Evolutionary conservation across 1,139 yeast genomes (phyloP).

Genomic region (Arxiozyma heterogenica): DNA sequence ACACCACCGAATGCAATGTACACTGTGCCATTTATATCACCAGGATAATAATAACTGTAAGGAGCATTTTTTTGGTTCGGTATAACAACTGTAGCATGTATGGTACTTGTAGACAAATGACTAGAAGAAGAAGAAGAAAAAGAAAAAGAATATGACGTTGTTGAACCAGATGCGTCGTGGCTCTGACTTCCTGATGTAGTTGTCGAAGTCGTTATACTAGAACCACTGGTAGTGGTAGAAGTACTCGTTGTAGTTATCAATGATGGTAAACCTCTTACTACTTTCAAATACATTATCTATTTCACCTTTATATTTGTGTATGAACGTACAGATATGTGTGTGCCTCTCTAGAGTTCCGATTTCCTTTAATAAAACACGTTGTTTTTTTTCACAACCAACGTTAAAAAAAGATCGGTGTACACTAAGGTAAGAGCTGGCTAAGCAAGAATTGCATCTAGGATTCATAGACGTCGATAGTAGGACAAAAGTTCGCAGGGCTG

Average conservation of each 20-base stretch:
- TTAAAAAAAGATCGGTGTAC: too few relatives aligned
- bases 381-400: too few relatives aligned
- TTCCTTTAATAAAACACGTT: too few relatives aligned
- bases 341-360: too few relatives aligned
- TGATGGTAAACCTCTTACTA: conserved; percentile 1
- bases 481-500: neutral
- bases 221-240: neutral
- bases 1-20: conserved; percentile 67
- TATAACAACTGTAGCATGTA: neutral
- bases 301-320: neutral
- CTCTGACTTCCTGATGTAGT: neutral
- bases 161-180: neutral
- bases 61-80: conserved; percentile 1
- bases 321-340: too few relatives aligned
- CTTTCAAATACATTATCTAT: neutral
- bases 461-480: too few relatives aligned
- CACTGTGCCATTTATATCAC: conserved; percentile 45
- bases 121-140: neutral
- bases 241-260: neutral
- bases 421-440: too few relatives aligned
- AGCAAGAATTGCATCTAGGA: too few relatives aligned
- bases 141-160: neutral
- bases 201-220: neutral
- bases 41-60: neutral
- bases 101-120: neutral